Percentiles rank a stretch among this genome's conserved stretches.
These are phyloP conservation scores for Perilla frutescens DNA, from an alignment of 257 asterid species.

Conservation along the genomic window DNA sequence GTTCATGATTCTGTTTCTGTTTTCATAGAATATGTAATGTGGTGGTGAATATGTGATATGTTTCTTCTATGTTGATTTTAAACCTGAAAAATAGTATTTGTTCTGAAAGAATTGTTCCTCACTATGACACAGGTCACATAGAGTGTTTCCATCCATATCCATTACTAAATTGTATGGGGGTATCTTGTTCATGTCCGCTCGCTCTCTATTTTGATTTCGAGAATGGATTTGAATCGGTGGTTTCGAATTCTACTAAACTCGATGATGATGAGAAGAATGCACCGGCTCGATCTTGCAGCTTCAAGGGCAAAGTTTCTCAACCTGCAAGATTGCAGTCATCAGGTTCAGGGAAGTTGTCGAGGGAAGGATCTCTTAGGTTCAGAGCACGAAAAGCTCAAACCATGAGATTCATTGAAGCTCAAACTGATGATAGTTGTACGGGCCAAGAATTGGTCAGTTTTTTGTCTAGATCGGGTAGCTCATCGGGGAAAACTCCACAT, in stretches of 20 bases:
- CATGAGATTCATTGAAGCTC: constrained; percentile 36
- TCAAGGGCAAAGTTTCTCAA: constrained; percentile 42
- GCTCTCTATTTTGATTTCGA: constrained; percentile 57
- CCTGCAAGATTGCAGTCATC: constrained; percentile 42
- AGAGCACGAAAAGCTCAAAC: constrained; percentile 39
- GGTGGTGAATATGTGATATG: constrained; percentile 14
- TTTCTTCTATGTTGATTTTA: constrained; percentile 20
- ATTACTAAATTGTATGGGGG: constrained; percentile 73
- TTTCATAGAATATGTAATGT: neutral
- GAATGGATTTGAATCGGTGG: constrained; percentile 55
- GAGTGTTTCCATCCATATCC: no score
- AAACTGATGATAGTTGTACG: constrained; percentile 31
- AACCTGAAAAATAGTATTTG: neutral
- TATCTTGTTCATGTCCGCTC: constrained; percentile 65
- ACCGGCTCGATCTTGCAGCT: constrained; percentile 45
- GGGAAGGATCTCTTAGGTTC: constrained; percentile 49
- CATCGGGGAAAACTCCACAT: constrained; percentile 25
- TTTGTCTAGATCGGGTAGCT: constrained; percentile 38
- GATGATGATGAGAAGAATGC: constrained; percentile 42
- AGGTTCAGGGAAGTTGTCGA: constrained; percentile 45
- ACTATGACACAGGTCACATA: constrained; percentile 46
- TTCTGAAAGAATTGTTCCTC: constrained; percentile 24
- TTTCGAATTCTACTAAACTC: constrained; percentile 49
- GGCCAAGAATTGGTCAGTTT: constrained; percentile 33
- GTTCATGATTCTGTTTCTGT: constrained; percentile 14